A percentile compares a stretch with the other conserved stretches of the same genome.
Evolutionary conservation across 768 basidiomycete species (phyloP).

Genomic region (Leccinellum luteum): DNA sequence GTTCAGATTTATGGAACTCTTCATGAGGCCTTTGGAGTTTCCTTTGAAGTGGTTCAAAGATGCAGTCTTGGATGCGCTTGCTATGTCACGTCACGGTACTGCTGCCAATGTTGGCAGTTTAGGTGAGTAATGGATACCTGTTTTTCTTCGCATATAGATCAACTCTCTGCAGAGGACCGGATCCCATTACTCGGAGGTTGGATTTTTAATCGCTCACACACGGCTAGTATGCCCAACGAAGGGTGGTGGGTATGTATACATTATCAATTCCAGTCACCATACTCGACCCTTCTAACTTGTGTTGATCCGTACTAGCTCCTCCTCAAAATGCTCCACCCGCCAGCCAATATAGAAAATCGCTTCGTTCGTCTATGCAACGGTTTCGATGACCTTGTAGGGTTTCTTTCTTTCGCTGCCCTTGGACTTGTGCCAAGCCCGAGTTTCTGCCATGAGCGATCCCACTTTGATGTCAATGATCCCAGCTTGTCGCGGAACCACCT

Average conservation of each 20-base stretch:
- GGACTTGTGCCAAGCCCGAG: constrained; percentile 16
- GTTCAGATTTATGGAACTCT: constrained; percentile 6
- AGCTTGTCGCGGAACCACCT: constrained; percentile 17
- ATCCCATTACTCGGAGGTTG: constrained; percentile 31
- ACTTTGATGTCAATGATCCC: background rate
- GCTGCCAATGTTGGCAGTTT: constrained; percentile 8
- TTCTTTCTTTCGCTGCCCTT: constrained; percentile 26
- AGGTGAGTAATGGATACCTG: background rate
- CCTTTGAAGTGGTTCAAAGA: constrained; percentile 30
- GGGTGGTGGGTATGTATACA: constrained; percentile 32
- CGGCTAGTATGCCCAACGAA: constrained; percentile 23
- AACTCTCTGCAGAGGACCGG: constrained; percentile 9
- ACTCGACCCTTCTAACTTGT: background rate
- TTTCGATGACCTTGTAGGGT: constrained; percentile 30
- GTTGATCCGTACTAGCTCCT: constrained; percentile 1
- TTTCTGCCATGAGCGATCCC: constrained; percentile 12
- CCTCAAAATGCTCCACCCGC: constrained; percentile 6
- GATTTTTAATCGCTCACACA: constrained; percentile 28
- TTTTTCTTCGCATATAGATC: background rate
- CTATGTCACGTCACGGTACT: constrained; percentile 6
- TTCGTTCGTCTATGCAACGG: constrained; percentile 31
- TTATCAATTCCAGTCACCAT: no score
- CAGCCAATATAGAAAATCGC: constrained; percentile 27
- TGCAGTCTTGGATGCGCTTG: constrained; percentile 24
- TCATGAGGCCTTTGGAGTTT: constrained; percentile 4